Evolutionary conservation across 495 filamentous ascomycete species (phyloP).

Genomic region (Venustampulla echinocandica): DNA sequence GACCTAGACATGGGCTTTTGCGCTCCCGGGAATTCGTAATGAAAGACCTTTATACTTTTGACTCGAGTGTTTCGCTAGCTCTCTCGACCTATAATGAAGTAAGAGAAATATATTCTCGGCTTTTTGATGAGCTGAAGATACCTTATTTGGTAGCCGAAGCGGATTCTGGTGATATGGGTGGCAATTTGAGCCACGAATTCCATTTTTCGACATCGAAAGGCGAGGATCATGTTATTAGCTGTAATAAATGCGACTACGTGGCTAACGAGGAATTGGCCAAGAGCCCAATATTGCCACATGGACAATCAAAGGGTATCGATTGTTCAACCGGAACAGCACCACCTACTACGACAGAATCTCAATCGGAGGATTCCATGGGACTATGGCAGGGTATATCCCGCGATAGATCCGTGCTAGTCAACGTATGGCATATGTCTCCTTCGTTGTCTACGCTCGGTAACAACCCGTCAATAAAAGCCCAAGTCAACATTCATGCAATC

Average conservation of each 20-base stretch:
- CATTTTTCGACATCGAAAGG: slow-evolving; percentile 74
- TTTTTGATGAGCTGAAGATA: slow-evolving; percentile 78
- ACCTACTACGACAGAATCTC: slow-evolving; percentile 13
- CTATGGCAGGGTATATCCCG: slow-evolving; percentile 61
- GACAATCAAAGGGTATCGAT: too few species aligned
- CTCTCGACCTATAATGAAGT: slow-evolving; percentile 70
- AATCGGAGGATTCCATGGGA: background rate
- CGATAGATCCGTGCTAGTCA: slow-evolving; percentile 56
- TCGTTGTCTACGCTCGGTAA: slow-evolving; percentile 14
- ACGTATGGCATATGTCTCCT: slow-evolving; percentile 51
- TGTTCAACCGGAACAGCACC: too few species aligned
- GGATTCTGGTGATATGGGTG: slow-evolving; percentile 93
- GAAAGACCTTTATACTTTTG: slow-evolving; percentile 99
- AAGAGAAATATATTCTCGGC: slow-evolving; percentile 53
- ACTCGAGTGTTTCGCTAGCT: slow-evolving; percentile 54
- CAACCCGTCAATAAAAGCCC: slow-evolving; percentile 8
- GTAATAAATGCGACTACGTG: slow-evolving; percentile 61
- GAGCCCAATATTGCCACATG: slow-evolving; percentile 10
- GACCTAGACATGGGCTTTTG: slow-evolving; percentile 80
- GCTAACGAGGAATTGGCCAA: slow-evolving; percentile 78
- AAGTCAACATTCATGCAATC: slow-evolving; percentile 63
- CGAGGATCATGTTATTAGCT: slow-evolving; percentile 78
- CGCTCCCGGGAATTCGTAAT: slow-evolving; percentile 91
- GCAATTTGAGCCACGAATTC: slow-evolving; percentile 87
- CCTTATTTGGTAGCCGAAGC: slow-evolving; percentile 80